Conservation (phyloP, 148 eudicot species). For the Pharnaceum exiguum region DNA sequence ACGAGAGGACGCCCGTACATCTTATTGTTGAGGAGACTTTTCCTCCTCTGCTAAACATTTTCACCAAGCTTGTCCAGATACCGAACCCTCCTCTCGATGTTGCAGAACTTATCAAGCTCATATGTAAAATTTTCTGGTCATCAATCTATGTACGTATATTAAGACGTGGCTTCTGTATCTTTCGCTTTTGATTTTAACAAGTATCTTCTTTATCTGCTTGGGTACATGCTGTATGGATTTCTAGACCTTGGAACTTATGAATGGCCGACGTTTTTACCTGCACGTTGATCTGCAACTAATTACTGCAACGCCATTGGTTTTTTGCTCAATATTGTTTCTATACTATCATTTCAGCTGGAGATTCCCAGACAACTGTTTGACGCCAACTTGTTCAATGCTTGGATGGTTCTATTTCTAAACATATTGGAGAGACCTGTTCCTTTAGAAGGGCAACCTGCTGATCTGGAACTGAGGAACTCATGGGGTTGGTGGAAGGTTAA, state of each 20-base stretch:
- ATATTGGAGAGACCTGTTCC: constrained; percentile 97
- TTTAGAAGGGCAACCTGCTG: constrained; percentile 85
- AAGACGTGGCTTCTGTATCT: too few relatives aligned
- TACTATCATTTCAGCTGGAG: constrained; percentile 62
- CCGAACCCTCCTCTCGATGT: constrained; percentile 74
- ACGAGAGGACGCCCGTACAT: constrained; percentile 80
- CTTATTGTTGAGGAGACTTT: constrained; percentile 90
- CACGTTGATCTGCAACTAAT: background rate
- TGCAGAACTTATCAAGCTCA: constrained; percentile 91
- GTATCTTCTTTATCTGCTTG: background rate
- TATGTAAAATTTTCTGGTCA: constrained; percentile 98
- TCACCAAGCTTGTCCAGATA: constrained; percentile 77
- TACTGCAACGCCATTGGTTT: too few relatives aligned
- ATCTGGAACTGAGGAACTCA: constrained; percentile 81
- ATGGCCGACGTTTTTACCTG: background rate
- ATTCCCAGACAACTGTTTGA: constrained; percentile 86
- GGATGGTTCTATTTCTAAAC: constrained; percentile 93
- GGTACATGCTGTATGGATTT: too few relatives aligned
- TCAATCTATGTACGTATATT: constrained; percentile 96
- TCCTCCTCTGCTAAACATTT: constrained; percentile 71
- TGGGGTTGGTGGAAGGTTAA: constrained; percentile 99
- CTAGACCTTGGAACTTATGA: too few relatives aligned
- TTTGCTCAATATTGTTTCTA: background rate
- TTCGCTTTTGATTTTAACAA: background rate
- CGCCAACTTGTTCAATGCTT: constrained; percentile 83